Percentiles rank a stretch among this genome's conserved stretches.
Conservation (phyloP, 192 early-diverging fungal genomes). For the Helicostylum pulchrum region DNA sequence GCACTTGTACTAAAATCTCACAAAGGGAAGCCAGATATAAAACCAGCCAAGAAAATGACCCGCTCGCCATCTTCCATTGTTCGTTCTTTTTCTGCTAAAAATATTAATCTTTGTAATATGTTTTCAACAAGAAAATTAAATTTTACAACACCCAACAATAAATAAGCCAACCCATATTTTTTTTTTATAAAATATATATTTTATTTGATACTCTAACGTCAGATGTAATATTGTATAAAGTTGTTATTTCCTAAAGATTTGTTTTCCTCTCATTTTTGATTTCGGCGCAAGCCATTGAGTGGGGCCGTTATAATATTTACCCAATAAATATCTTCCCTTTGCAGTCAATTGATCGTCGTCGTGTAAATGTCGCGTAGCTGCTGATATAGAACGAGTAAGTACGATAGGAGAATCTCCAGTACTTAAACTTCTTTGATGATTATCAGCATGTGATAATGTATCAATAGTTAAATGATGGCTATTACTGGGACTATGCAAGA, state of each 20-base stretch:
- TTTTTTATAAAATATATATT: background rate
- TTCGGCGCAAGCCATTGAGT: background rate
- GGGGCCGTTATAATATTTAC: conserved; percentile 32
- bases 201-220: background rate
- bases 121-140: too few species aligned
- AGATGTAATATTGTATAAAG: background rate
- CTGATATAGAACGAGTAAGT: background rate
- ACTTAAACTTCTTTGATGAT: background rate
- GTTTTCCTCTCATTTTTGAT: background rate
- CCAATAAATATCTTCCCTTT: conserved; percentile 32
- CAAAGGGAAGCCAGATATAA: too few species aligned
- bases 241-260: background rate
- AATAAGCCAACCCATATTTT: background rate
- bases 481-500: background rate
- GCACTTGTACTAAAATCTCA: too few species aligned
- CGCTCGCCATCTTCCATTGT: too few species aligned
- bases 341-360: conserved; percentile 9
- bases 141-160: background rate
- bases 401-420: too few species aligned
- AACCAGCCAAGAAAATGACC: too few species aligned
- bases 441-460: background rate
- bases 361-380: background rate
- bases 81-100: too few species aligned
- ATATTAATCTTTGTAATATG: too few species aligned
- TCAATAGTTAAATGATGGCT: background rate